Base-by-base conservation (phyloP, 768 basidiomycete genomes). In the Thelephora ganbajun region DNA sequence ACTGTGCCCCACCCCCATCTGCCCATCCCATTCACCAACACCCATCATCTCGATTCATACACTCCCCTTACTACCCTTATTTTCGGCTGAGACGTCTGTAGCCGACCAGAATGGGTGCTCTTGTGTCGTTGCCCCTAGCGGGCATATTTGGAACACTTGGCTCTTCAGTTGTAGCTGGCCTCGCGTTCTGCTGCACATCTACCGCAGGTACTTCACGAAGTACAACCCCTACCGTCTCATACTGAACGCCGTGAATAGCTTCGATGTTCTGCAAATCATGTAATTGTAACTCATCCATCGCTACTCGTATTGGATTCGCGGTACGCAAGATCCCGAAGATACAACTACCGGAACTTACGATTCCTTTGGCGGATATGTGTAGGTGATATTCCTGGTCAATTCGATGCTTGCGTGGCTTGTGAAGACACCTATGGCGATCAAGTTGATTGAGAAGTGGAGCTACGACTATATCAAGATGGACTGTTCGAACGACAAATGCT, bases 381-480 rank as follows among this genome's bases (percentile, higher is more conserved):
- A 94, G 89, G 79, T 98, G 56, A 94, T 99, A 65, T 94, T 99
- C 70, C 80, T 80, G 26, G 67, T 97, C 45, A 96, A 96, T 61
- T 97, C 93, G 9, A 87, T 98, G 64, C 67, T 98, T 46, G 93
- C 96, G 20, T 99, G 96, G 88, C 65, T 94, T 39, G 96, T 97
- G 83, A 86, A 91, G 66, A 89, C 90, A 13, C 83, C 86, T 50
- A 71, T 85, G 42, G 85, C 86, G 35, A 88, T 93, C 51, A 74
- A 80, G 54, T 80, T 81, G 47, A 82, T 99, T 37, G 81, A 92
- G 68, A 84, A 91, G 60, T 84, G 88, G 76, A 91, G 84, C 54
- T 88, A 89, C 60, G 93, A 94, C 56, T 99, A 97, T 62, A 85
- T 97, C 61, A 94, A 97, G 77, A 93, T 99, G 90, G 84, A 91